Conservation (phyloP, 1,284 basidiomycete genomes). For the Microbotryum scabiosae region DNA sequence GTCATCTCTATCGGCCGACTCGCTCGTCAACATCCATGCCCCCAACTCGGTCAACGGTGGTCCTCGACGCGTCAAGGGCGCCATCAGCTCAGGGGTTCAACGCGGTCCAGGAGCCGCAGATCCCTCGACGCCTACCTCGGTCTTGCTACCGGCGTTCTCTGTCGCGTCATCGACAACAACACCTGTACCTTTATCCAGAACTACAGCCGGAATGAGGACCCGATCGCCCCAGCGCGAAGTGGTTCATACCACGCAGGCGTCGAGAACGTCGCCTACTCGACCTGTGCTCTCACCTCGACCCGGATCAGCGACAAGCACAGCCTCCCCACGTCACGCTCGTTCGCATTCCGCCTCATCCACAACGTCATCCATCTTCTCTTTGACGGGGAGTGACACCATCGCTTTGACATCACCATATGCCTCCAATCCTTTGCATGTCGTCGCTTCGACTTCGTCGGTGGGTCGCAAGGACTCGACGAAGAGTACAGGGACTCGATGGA, state of each 20-base stretch:
- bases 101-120: not conserved
- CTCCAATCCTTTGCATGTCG: not conserved
- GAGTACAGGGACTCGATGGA: not conserved
- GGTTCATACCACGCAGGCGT: not conserved
- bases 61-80: not conserved
- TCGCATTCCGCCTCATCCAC: constrained; percentile 2
- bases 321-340: not conserved
- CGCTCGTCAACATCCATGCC: not conserved
- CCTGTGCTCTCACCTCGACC: not conserved
- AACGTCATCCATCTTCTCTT: constrained; percentile 5
- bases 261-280: not conserved
- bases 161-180: constrained; percentile 7
- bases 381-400: not conserved
- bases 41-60: not conserved
- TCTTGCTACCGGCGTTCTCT: not conserved
- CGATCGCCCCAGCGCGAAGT: not conserved
- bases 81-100: not conserved
- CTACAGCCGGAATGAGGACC: not conserved
- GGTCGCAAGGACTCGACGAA: not conserved
- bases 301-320: not conserved
- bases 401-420: not conserved
- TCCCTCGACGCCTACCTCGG: not conserved
- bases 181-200: constrained; percentile 1
- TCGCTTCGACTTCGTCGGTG: not conserved
- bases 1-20: not conserved